These are phyloP conservation scores for Botrytis sinoallii DNA, from an alignment of 2,329 filamentous ascomycete species.

Conservation along the genomic window DNA sequence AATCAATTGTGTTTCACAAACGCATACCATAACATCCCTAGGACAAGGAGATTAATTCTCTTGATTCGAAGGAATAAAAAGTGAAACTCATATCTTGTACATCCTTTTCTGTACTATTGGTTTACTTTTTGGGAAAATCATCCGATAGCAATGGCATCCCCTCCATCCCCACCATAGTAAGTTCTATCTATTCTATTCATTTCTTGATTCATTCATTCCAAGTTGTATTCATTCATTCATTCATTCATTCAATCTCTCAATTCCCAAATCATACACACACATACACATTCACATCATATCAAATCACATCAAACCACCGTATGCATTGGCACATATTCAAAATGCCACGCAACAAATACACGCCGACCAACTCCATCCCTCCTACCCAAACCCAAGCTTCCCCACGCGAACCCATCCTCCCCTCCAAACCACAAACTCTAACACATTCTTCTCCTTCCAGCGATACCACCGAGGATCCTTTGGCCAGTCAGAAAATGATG, in stretches of 20 bases:
- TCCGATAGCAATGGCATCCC: conserved; percentile 16
- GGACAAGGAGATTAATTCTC: neutral
- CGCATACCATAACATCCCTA: neutral
- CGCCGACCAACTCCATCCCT: neutral
- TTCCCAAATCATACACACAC: neutral
- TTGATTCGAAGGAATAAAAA: neutral
- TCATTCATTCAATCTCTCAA: neutral
- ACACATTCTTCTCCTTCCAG: conserved; percentile 2
- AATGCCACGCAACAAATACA: conserved; percentile 20
- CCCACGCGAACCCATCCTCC: conserved; percentile 2
- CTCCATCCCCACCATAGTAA: conserved; percentile 21
- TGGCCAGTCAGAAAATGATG: conserved; percentile 11
- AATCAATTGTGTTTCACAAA: neutral
- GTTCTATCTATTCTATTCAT: neutral
- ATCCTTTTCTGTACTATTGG: neutral
- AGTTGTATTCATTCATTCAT: neutral
- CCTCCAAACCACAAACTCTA: conserved; percentile 12
- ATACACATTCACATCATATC: neutral
- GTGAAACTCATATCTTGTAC: neutral
- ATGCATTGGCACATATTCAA: conserved; percentile 10
- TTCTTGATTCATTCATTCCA: neutral
- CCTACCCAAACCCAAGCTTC: neutral
- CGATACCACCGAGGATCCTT: conserved; percentile 10
- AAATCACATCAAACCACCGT: neutral
- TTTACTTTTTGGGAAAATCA: neutral